Percentiles rank a stretch among this genome's conserved stretches.
These are phyloP conservation scores for Xylariales sp. DNA, from an alignment of 2,329 filamentous ascomycete genomes.

Conservation along the genomic window DNA sequence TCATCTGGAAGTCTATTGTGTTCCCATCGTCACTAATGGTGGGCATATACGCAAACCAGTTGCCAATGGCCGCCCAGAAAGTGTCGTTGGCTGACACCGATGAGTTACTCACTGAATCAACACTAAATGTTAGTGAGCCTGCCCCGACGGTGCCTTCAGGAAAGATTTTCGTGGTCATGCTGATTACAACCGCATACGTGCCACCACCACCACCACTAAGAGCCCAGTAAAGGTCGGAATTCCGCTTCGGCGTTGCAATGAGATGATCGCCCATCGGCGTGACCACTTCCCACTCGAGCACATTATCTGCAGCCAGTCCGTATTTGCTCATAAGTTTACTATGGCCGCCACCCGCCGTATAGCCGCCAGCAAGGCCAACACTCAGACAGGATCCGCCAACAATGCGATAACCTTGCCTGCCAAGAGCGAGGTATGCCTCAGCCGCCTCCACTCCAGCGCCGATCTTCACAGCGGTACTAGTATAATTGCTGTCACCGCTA, in stretches of 20 bases:
- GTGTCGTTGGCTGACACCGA: background rate
- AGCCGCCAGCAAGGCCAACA: conserved; percentile 42
- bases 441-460: conserved; percentile 17
- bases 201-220: conserved; percentile 43
- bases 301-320: conserved; percentile 42
- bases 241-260: conserved; percentile 31
- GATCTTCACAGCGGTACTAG: conserved; percentile 18
- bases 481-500: conserved; percentile 15
- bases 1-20: too few species aligned
- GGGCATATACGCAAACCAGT: background rate
- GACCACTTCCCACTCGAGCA: conserved; percentile 16
- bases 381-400: conserved; percentile 30
- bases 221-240: conserved; percentile 50
- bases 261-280: conserved; percentile 16
- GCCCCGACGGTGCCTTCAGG: conserved; percentile 21
- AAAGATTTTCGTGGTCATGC: conserved; percentile 40
- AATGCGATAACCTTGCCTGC: conserved; percentile 23
- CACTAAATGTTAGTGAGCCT: background rate
- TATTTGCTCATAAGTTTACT: conserved; percentile 27
- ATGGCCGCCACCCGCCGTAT: conserved; percentile 43
- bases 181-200: conserved; percentile 43
- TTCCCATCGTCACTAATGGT: background rate
- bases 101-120: too few species aligned
- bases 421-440: conserved; percentile 12
- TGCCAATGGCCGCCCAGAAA: conserved; percentile 5